Conservation (phyloP, 2,329 filamentous ascomycete species). For the Alternaria sp. region DNA sequence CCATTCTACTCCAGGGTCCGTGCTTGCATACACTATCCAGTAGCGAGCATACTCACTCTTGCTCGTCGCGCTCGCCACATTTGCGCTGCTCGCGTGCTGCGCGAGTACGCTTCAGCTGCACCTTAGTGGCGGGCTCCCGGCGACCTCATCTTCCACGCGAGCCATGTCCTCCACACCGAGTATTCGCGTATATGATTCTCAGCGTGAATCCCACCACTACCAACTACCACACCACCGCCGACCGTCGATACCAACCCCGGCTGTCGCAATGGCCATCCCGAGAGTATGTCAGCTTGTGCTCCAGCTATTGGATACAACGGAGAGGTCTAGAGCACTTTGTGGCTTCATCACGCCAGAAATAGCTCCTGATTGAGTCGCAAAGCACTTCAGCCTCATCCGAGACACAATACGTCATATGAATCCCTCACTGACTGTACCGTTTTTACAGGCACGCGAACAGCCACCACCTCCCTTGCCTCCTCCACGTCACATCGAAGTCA, state of each 20-base stretch:
- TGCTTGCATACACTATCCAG: conserved; percentile 27
- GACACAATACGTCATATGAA: neutral
- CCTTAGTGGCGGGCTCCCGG: conserved; percentile 38
- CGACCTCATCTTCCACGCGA: conserved; percentile 30
- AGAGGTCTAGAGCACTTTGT: neutral
- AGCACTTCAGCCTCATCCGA: neutral
- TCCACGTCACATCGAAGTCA: conserved; percentile 63
- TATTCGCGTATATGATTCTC: conserved; percentile 52
- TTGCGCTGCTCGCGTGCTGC: conserved; percentile 31
- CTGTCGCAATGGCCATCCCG: conserved; percentile 67
- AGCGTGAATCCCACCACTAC: conserved; percentile 51
- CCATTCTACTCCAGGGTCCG: conserved; percentile 20
- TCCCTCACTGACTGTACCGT: conserved; percentile 2
- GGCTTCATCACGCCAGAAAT: neutral
- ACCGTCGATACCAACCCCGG: conserved; percentile 48
- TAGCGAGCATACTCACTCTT: conserved; percentile 16
- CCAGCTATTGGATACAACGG: neutral
- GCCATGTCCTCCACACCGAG: conserved; percentile 48
- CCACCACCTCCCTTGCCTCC: conserved; percentile 71
- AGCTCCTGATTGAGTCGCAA: neutral
- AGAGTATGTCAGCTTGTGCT: conserved; percentile 38
- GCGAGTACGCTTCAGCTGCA: conserved; percentile 44
- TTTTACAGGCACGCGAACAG: conserved; percentile 53
- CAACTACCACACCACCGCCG: conserved; percentile 41
- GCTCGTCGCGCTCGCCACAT: conserved; percentile 37